These are phyloP conservation scores for Talaromyces sp. DNA, from an alignment of 2,329 filamentous ascomycete genomes.

Conservation along the genomic window DNA sequence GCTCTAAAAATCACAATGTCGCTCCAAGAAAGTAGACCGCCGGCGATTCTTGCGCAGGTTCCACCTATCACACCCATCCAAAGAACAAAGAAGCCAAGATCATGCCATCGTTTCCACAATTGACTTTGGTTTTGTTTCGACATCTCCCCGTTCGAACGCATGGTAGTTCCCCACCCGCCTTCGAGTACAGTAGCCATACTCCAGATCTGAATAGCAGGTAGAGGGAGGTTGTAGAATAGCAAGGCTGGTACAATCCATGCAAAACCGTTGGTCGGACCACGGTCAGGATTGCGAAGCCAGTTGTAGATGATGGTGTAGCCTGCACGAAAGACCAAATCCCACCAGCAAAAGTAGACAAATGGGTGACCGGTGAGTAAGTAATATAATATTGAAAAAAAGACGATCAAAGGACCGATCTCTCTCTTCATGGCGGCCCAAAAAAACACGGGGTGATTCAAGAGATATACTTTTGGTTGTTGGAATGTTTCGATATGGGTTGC, in stretches of 20 bases:
- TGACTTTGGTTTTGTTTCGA: constrained; percentile 24
- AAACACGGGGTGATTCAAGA: constrained; percentile 32
- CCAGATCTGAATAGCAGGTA: constrained; percentile 37
- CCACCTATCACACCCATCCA: constrained; percentile 31
- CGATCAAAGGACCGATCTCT: constrained; percentile 30
- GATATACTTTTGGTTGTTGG: constrained; percentile 34
- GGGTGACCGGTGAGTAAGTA: constrained; percentile 30
- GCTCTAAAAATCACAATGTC: constrained; percentile 18
- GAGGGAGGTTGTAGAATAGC: constrained; percentile 35
- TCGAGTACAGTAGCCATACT: constrained; percentile 33
- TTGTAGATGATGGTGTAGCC: constrained; percentile 31
- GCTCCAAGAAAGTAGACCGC: constrained; percentile 20
- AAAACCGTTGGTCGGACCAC: constrained; percentile 19
- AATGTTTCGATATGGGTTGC: constrained; percentile 38
- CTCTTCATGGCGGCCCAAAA: constrained; percentile 34
- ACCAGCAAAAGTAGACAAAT: constrained; percentile 28
- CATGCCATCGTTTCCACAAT: constrained; percentile 26
- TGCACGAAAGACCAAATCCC: constrained; percentile 29
- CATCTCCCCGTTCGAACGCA: constrained; percentile 30
- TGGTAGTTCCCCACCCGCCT: constrained; percentile 36
- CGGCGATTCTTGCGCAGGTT: constrained; percentile 21
- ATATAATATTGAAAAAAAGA: constrained; percentile 27
- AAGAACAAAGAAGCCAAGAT: constrained; percentile 30
- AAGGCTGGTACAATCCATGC: constrained; percentile 28
- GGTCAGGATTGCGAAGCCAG: constrained; percentile 28